Base-by-base conservation (phyloP, 805 yeast genomes). In the Metschnikowia bowlesiae region DNA sequence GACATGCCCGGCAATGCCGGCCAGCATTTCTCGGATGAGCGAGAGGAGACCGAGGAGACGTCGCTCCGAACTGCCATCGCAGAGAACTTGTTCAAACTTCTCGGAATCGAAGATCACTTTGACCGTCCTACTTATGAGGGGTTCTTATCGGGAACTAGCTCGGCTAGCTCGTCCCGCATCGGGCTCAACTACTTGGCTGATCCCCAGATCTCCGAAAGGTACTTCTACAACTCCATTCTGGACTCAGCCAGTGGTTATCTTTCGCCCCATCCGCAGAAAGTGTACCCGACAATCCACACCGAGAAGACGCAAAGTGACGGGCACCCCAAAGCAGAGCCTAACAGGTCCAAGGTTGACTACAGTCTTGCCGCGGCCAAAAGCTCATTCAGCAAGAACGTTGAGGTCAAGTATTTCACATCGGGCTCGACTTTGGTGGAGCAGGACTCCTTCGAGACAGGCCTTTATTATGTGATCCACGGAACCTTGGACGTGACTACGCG, bases 401-500 rank as follows among this genome's bases (percentile, higher is more conserved):
- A 84, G 47, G 69, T 91, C 8, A 69, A 78, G 52, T 76, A 70
- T 54, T 73, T 75, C 51, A 69, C 76, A 10, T 74, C 82, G 31
- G 87, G 83, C 4, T 64, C 82, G 1, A 72, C 73, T 1, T 58
- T 92, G 1, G 80, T 87, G 9, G 76, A 81, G 48, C 87, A 87
- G 53, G 82, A 85, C 45, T 79, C 83, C 11, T 75, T 78, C 44
- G 81, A 84, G 43, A 80, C 84, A 1, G 99, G 98, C 0, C 64
- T 92, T 10, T 89, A 75, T 62, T 92, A 85, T 61, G 84, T 92
- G 4, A 79, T 92, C 45, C 85, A 85, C 49, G 99, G 99, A 2
- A 59, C 74, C 5, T 67, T 92, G 35, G 89, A 86, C 39, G 87
- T 89, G 13, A 40, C 52, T 9, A 46, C 53, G 3, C 39, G 52